Evolutionary conservation across 1,284 basidiomycete genomes (phyloP).

Genomic region (Leccinum variabile): DNA sequence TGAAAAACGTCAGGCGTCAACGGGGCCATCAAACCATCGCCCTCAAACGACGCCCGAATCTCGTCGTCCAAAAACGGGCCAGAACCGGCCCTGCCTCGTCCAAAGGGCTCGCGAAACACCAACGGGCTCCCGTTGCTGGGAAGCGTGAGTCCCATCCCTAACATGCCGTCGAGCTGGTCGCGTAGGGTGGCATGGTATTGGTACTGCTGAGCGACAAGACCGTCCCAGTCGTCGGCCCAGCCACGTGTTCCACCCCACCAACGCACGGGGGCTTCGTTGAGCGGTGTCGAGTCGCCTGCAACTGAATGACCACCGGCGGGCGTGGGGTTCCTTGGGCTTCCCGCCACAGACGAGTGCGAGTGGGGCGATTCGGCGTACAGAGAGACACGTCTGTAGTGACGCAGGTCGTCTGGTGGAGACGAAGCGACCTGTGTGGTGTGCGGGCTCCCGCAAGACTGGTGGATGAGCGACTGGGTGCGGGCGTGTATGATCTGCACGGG

Average conservation of each 20-base stretch:
- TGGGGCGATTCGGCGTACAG: constrained; percentile 7
- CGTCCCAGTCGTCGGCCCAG: constrained; percentile 27
- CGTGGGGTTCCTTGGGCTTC: neutral
- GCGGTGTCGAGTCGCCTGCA: constrained; percentile 14
- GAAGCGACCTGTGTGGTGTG: constrained; percentile 1
- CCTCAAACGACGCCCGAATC: constrained; percentile 23
- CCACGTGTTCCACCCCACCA: constrained; percentile 24
- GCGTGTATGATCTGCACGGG: constrained; percentile 10
- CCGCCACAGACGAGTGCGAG: neutral
- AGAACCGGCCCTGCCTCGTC: neutral
- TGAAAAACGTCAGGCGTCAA: neutral
- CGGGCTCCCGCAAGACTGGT: constrained; percentile 17
- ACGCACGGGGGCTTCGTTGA: constrained; percentile 20
- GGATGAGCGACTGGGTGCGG: constrained; percentile 23
- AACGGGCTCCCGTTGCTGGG: neutral
- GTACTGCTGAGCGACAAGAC: neutral
- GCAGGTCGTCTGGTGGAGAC: neutral
- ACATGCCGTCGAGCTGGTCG: neutral
- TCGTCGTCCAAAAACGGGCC: constrained; percentile 24
- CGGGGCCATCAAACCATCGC: neutral
- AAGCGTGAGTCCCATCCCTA: neutral
- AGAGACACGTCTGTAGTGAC: constrained; percentile 10
- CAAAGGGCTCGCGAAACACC: constrained; percentile 6
- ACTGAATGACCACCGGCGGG: neutral
- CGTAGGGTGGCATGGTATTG: neutral